These are phyloP conservation scores for Tolypocladium paradoxum DNA, from an alignment of 2,329 filamentous ascomycete species.

Conservation along the genomic window DNA sequence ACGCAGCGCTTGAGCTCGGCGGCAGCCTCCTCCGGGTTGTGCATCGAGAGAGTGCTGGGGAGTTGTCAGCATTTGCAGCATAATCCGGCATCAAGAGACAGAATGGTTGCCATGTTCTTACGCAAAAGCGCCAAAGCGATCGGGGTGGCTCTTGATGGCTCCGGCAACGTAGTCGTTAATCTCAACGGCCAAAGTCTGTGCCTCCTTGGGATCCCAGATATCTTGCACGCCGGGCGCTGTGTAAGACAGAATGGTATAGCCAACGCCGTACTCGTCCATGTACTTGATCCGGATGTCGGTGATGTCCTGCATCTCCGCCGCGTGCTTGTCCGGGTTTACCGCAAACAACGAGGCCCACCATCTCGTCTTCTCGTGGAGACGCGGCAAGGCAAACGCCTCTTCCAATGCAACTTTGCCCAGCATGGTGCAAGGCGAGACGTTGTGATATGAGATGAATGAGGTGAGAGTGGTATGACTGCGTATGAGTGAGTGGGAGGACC, in stretches of 20 bases:
- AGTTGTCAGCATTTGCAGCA: neutral
- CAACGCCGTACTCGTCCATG: constrained; percentile 35
- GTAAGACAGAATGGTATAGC: constrained; percentile 36
- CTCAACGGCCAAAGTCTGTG: constrained; percentile 29
- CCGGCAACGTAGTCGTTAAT: constrained; percentile 30
- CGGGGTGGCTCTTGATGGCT: constrained; percentile 24
- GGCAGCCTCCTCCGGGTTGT: constrained; percentile 38
- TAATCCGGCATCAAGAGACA: no score
- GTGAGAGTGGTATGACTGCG: neutral
- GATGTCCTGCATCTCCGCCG: constrained; percentile 38
- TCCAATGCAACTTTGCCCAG: constrained; percentile 51
- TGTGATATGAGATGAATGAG: neutral
- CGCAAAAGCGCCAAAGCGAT: constrained; percentile 37
- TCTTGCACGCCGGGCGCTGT: constrained; percentile 38
- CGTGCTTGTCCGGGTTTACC: constrained; percentile 46
- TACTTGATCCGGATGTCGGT: constrained; percentile 29
- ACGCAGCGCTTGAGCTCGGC: constrained; percentile 42
- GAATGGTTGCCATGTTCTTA: constrained; percentile 10
- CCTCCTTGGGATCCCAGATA: constrained; percentile 28
- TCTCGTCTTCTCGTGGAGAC: constrained; percentile 44
- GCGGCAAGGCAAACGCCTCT: constrained; percentile 50
- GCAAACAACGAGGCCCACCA: constrained; percentile 54
- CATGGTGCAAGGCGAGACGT: constrained; percentile 25
- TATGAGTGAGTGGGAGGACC: neutral
- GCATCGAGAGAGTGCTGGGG: constrained; percentile 37